Evolutionary conservation across 1,284 basidiomycete species (phyloP).

Genomic region (Apiotrichum porosum): DNA sequence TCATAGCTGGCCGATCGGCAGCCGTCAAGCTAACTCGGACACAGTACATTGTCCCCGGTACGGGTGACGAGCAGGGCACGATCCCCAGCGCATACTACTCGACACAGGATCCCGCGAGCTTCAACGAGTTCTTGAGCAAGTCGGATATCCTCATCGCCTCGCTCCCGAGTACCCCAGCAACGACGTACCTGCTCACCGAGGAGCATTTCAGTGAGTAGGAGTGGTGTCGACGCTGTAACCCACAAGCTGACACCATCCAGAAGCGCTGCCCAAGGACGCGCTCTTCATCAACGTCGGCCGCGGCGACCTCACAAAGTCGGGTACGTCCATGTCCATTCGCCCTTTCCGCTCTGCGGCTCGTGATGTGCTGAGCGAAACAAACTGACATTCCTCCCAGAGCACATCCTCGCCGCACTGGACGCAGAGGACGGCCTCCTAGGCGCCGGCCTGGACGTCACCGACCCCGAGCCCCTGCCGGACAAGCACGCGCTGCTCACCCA

Average conservation of each 20-base stretch:
- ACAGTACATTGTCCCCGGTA: conserved; percentile 42
- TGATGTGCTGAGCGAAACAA: not conserved
- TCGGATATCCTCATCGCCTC: conserved; percentile 42
- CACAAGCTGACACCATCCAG: conserved; percentile 12
- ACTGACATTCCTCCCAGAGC: not conserved
- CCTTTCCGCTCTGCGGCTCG: too few relatives aligned
- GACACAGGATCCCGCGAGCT: conserved; percentile 31
- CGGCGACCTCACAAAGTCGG: conserved; percentile 40
- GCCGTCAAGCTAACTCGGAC: not conserved
- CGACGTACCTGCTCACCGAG: conserved; percentile 28
- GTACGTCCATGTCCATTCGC: conserved; percentile 12
- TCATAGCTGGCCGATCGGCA: too few relatives aligned
- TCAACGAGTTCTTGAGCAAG: conserved; percentile 35
- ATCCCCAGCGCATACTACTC: conserved; percentile 41
- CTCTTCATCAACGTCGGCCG: conserved; percentile 48
- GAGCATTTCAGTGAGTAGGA: conserved; percentile 24
- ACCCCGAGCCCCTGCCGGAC: conserved; percentile 46
- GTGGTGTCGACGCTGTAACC: not conserved
- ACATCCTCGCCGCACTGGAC: conserved; percentile 5
- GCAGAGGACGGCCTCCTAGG: conserved; percentile 27
- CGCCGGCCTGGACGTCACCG: conserved; percentile 47
- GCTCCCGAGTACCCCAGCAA: conserved; percentile 41
- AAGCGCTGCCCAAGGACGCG: conserved; percentile 29
- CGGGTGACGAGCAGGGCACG: conserved; percentile 39
- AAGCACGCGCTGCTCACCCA: conserved; percentile 43